Evolutionary conservation across 1,284 basidiomycete species (phyloP).

Genomic region (Lentinula novae-zelandiae): DNA sequence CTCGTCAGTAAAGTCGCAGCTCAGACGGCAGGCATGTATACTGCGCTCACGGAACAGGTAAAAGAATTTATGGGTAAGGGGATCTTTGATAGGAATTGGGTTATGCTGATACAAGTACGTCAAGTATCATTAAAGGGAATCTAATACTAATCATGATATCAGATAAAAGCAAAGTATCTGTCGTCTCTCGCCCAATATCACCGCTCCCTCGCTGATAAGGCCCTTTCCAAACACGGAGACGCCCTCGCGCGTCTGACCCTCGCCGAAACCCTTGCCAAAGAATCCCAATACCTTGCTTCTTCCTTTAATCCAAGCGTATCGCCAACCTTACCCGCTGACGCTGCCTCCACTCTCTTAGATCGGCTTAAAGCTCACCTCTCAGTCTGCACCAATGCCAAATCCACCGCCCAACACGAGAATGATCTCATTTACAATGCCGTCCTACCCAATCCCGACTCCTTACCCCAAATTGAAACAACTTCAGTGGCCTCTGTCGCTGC

Average conservation of each 20-base stretch:
- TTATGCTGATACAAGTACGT: conserved; percentile 75
- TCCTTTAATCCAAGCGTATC: conserved; percentile 74
- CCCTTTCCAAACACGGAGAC: conserved; percentile 81
- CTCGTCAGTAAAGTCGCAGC: conserved; percentile 86
- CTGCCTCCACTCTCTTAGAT: conserved; percentile 74
- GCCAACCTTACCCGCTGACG: conserved; percentile 87
- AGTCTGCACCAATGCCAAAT: conserved; percentile 73
- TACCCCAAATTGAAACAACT: conserved; percentile 80
- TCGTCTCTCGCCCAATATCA: conserved; percentile 86
- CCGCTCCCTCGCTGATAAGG: conserved; percentile 76
- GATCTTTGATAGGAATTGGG: conserved; percentile 95
- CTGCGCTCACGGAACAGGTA: conserved; percentile 78
- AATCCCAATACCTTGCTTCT: conserved; percentile 69
- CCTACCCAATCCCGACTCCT: conserved; percentile 75
- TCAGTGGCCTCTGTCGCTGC: conserved; percentile 73
- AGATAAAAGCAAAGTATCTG: conserved; percentile 93
- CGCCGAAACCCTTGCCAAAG: conserved; percentile 83
- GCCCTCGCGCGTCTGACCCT: conserved; percentile 79
- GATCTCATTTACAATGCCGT: conserved; percentile 99
- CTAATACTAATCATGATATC: conserved; percentile 5
- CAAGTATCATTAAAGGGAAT: not conserved
- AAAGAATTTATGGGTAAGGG: conserved; percentile 96
- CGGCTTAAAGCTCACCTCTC: conserved; percentile 83
- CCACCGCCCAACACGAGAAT: conserved; percentile 84
- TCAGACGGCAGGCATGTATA: conserved; percentile 83